These are phyloP conservation scores for Thielaviopsis ethacetica DNA, from an alignment of 2,329 filamentous ascomycete genomes.

Conservation along the genomic window DNA sequence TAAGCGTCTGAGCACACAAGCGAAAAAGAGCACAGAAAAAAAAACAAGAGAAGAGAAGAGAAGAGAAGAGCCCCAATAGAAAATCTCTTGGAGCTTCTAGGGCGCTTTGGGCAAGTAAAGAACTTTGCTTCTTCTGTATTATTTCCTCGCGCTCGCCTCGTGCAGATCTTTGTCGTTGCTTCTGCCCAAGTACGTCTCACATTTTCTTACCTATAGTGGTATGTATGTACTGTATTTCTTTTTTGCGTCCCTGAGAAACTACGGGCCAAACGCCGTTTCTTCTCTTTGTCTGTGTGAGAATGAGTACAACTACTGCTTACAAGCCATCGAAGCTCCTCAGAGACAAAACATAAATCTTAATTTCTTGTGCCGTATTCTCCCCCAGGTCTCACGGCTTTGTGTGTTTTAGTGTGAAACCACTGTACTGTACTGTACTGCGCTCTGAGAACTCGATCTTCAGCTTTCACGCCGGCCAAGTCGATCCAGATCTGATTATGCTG, in stretches of 20 bases:
- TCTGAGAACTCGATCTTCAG: not conserved
- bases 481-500: too few species aligned
- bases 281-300: too few species aligned
- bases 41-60: not conserved
- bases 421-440: too few species aligned
- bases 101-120: not conserved
- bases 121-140: not conserved
- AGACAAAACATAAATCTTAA: too few species aligned
- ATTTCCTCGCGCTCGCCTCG: not conserved
- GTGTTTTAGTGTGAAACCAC: too few species aligned
- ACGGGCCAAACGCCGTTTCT: too few species aligned
- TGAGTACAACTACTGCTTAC: too few species aligned
- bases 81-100: not conserved
- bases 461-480: not conserved
- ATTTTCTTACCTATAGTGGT: not conserved
- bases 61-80: not conserved
- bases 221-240: not conserved
- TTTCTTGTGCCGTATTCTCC: too few species aligned
- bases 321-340: too few species aligned
- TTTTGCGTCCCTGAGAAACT: too few species aligned
- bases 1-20: too few species aligned
- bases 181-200: not conserved
- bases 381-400: too few species aligned
- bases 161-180: not conserved
- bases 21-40: not conserved